Evolutionary conservation across 2,329 filamentous ascomycete species (phyloP), one percentile per base, ranked within the genome.

Genomic region (Trichophyton mentagrophytes): DNA sequence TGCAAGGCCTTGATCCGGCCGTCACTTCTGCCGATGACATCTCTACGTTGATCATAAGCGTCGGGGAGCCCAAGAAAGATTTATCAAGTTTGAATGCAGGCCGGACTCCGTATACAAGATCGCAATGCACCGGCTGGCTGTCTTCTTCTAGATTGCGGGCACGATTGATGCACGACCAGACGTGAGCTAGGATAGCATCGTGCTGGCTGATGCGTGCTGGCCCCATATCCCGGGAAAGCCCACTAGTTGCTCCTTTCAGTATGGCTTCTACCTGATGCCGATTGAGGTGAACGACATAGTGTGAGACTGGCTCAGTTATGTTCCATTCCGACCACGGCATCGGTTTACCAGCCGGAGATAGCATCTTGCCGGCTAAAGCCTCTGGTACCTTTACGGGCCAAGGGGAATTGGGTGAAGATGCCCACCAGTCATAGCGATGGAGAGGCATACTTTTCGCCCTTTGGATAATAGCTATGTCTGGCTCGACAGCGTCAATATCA

Each of bases 131-230:
- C 2, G 49, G 22, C n/a, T 30, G 22, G 22, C n/a, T 30, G 11
- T 27, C 9, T 30, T 33, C 22, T 33, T 27, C 20, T 11, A 30
- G 49, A 13, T 30, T 30, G 13, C 49, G 49, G 0, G 78, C 75
- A 5, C 72, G 73, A 60, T 73, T 77, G 60, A 81, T 74, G 0
- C 71, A 65, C 1, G 70, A 69, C 76, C 76, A 80, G 15, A 80
- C 61, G 61, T 80, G 77, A 0, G 77, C 78, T 3, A 80, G 65
- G 0, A 78, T 64, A 0, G 76, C 73, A 53, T 80, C 79, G 11
- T 76, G 74, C 40, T 76, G 72, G 5, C 75, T 78, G 15, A 78
- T 66, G 15, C 62, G 56, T 2, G 62, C 53, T 9, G 60, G 30
- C 13, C 36, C 46, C 57, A 27, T 20, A 5, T 60, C 49, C 17